A percentile compares a stretch with the other conserved stretches of the same genome.
These are phyloP conservation scores for Hanseniaspora lachancei DNA, from an alignment of 805 yeast genomes.

Conservation along the genomic window DNA sequence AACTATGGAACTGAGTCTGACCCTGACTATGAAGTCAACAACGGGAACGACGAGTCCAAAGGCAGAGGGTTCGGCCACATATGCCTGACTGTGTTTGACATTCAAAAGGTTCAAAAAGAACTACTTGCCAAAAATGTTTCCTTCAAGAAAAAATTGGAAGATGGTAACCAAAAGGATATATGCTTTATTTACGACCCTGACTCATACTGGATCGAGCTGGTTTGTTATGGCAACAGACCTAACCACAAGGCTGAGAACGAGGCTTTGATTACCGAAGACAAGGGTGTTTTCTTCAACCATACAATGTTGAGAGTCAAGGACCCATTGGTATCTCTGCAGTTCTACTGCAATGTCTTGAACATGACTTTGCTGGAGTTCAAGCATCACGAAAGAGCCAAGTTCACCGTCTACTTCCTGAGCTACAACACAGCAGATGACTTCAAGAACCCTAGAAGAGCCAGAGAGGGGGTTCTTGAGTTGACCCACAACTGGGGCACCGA, in stretches of 20 bases:
- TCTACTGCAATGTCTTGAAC: conserved; percentile 70
- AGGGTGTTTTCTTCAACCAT: conserved; percentile 50
- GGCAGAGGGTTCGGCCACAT: conserved; percentile 85
- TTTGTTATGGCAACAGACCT: conserved; percentile 36
- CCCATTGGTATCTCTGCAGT: conserved; percentile 57
- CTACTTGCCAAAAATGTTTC: conserved; percentile 52
- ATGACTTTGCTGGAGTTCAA: conserved; percentile 52
- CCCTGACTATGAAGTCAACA: conserved; percentile 43
- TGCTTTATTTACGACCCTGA: conserved; percentile 94
- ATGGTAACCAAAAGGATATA: conserved; percentile 85
- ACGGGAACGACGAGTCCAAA: conserved; percentile 74
- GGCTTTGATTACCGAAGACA: conserved; percentile 13
- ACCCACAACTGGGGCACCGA: conserved; percentile 97
- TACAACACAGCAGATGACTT: conserved; percentile 38
- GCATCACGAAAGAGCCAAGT: conserved; percentile 56
- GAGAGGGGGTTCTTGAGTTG: conserved; percentile 70
- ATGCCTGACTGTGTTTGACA: conserved; percentile 74
- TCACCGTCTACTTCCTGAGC: conserved; percentile 80
- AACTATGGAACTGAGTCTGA: conserved; percentile 59
- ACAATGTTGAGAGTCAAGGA: conserved; percentile 89
- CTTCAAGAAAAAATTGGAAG: conserved; percentile 72
- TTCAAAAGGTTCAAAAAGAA: conserved; percentile 44
- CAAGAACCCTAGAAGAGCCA: conserved; percentile 31
- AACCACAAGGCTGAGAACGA: conserved; percentile 14
- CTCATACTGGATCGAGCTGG: conserved; percentile 91